Percentiles rank a stretch among this genome's conserved stretches.
Evolutionary conservation across 371 early-diverging fungal genomes (phyloP).

Genomic region (Apophysomyces sp.): DNA sequence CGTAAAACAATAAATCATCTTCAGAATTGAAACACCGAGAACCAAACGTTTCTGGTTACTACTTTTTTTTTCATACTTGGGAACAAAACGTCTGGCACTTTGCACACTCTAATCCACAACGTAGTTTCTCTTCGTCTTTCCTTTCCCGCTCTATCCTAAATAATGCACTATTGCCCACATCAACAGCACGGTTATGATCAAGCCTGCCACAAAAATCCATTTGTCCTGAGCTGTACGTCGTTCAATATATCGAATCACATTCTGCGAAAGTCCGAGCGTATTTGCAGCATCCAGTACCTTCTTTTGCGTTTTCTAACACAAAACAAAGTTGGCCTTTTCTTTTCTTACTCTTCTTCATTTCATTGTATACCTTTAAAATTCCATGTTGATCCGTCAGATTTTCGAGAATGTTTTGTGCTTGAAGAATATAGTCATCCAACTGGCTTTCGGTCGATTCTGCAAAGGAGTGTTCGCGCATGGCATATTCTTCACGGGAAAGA

Average conservation of each 20-base stretch:
- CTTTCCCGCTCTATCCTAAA: conserved; percentile 37
- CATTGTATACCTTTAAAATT: conserved; percentile 71
- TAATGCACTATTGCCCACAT: conserved; percentile 67
- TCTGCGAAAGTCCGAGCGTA: conserved; percentile 79
- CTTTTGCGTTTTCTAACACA: conserved; percentile 69
- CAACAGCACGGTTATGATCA: conserved; percentile 55
- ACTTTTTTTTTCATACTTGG: no score
- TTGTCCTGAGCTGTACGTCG: conserved; percentile 77
- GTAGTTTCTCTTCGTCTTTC: no score
- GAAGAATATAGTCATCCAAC: conserved; percentile 72
- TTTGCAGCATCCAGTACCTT: conserved; percentile 79
- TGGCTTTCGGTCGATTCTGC: conserved; percentile 58
- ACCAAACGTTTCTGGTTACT: no score
- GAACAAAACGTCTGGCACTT: no score
- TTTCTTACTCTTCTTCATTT: background rate
- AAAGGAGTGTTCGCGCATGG: conserved; percentile 47
- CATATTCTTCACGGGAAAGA: conserved; percentile 36
- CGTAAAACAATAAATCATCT: no score
- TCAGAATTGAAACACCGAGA: no score
- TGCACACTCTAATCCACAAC: no score
- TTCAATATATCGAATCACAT: conserved; percentile 83
- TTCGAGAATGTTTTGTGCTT: conserved; percentile 67
- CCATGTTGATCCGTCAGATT: conserved; percentile 77
- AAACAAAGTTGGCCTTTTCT: background rate
- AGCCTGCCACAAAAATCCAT: conserved; percentile 80